These are phyloP conservation scores for Xerocomellus amylosporus DNA, from an alignment of 768 basidiomycete species.

Conservation along the genomic window DNA sequence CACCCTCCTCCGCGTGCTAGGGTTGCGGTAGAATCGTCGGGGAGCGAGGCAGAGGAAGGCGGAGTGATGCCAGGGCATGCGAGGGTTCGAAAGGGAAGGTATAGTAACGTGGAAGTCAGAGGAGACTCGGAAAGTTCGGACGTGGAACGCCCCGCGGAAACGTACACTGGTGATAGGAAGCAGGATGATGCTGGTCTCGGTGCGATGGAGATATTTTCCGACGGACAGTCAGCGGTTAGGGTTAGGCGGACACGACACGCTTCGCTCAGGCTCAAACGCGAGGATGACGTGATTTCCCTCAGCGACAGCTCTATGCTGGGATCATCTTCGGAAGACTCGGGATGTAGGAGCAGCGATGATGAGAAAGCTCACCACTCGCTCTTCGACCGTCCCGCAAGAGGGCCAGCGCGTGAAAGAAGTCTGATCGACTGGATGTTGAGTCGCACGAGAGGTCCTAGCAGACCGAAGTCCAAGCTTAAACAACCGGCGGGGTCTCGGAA, in stretches of 20 bases:
- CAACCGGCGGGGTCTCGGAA: conserved; percentile 12
- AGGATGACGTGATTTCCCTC: conserved; percentile 23
- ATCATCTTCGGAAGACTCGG: conserved; percentile 16
- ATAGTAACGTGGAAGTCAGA: conserved; percentile 42
- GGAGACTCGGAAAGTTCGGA: conserved; percentile 67
- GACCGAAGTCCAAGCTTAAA: conserved; percentile 14
- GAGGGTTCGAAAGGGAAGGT: conserved; percentile 37
- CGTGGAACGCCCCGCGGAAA: conserved; percentile 16
- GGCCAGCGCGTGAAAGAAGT: conserved; percentile 38
- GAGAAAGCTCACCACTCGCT: conserved; percentile 37
- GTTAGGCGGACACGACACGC: conserved; percentile 22
- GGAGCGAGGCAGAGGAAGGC: conserved; percentile 36
- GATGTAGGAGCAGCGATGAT: conserved; percentile 25
- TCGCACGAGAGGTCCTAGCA: conserved; percentile 32
- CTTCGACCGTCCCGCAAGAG: conserved; percentile 20
- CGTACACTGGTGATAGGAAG: not conserved
- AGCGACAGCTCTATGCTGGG: conserved; percentile 13
- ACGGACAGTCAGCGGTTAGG: conserved; percentile 15
- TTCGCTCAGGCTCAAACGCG: not conserved
- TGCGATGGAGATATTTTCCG: conserved; percentile 10
- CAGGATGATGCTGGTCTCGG: not conserved
- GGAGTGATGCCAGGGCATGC: conserved; percentile 54
- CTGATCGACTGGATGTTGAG: conserved; percentile 71
- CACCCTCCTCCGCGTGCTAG: conserved; percentile 11
- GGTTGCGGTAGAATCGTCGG: conserved; percentile 12